Evolutionary conservation across 164 flowering plant genomes (phyloP), one percentile per base, ranked within the genome.

Genomic region (Euptelea pleiosperma): DNA sequence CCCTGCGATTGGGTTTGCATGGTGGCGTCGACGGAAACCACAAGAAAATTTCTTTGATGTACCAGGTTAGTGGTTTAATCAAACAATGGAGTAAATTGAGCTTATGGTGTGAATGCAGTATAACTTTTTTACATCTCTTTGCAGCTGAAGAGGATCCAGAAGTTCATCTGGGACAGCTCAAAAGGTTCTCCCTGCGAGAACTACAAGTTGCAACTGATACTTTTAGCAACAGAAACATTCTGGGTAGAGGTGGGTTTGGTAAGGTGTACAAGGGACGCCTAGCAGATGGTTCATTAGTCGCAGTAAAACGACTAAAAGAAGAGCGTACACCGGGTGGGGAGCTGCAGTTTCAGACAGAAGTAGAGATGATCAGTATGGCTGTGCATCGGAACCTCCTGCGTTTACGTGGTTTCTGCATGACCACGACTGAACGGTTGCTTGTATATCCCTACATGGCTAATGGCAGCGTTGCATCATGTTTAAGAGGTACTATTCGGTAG

Each of bases 91-190:
- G n/a, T 41, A 3, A 22, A 43, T 10, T 37, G 36, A 12, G 1
- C 52, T 16, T 35, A 24, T 16, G 8, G 29, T 40, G 28, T 2
- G 31, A 25, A 48, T 50, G 18, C 34, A n/a, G 35, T 48, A 24
- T 48, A 48, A 60, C 28, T 36, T 46, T 21, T 24, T 45, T 47
- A 18, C 40, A 15, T 53, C 12, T 59, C 37, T 24, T 37, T 60
- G 43, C 76, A 75, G 82, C 79, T 55, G 82, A 75, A 37, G 82
- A 77, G 67, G 79, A 77, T 65, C 81, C 81, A 1, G 81, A 77
- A 61, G 79, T 77, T 52, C 82, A 72, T 51, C 67, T 77, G 37
- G 82, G 82, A 10, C 82, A 77, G 60, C 79, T 77, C 6, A 77
- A 75, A 55, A 64, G 76, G 48, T 77, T 77, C 46, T 77, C 79